Base-by-base conservation (phyloP, 768 basidiomycete species). In the Pholiota microspora region DNA sequence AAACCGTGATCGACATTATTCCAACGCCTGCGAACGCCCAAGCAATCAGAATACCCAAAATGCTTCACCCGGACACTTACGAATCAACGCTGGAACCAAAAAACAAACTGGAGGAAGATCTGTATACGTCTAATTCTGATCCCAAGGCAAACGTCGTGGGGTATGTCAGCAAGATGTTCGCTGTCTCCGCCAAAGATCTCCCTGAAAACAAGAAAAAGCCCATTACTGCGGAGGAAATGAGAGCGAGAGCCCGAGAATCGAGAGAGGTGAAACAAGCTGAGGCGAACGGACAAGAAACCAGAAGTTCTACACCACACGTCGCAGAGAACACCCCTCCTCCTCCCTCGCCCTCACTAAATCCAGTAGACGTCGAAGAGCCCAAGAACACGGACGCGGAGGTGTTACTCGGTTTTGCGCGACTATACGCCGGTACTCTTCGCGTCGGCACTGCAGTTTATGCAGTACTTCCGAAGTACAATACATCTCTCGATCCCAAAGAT, bases 81-180 rank as follows among this genome's bases (percentile, higher is more conserved):
- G 85, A 86, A 58, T 63, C 77, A 9, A 80, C 75, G 1, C 65
- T 84, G 12, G 68, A 77, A 34, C 85, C 94, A 7, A 84, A 83
- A 62, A 89, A 86, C 67, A 86, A 87, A 62, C 74, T 96, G n/a
- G 95, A 99, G 65, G 73, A 76, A 57, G 89, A 91, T 56, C 73
- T 98, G 13, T 98, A 87, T 70, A 68, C 80, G 0, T 91, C 94
- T 38, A 82, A 83, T 50, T 78, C 81, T 1, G 75, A 64, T 1
- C 59, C 79, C 1, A 76, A 77, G 5, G 85, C 88, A 0, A 82
- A 72, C 53, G 76, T 94, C 10, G 82, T 86, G 13, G 96, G 88
- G 5, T 97, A 94, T 69, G 89, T 98, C 45, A 96, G 92, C 79
- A 99, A 98, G 70, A 99, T 98, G 96, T 98, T 98, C 64, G 94